Percentiles rank a stretch among this genome's conserved stretches.
Evolutionary conservation across 257 asterid genomes (phyloP).

Genomic region (Datura wrightii): DNA sequence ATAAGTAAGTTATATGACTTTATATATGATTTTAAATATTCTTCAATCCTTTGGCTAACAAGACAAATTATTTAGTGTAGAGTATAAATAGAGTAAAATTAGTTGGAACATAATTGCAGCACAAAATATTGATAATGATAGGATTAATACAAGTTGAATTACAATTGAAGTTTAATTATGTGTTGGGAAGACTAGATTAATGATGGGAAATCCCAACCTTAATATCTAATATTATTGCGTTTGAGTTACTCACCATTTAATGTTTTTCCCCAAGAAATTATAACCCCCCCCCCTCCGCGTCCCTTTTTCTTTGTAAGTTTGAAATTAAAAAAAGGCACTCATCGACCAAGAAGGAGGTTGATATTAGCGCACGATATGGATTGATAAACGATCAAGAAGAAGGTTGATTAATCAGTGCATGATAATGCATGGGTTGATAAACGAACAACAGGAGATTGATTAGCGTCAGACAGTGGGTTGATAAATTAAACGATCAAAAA

Average conservation of each 20-base stretch:
- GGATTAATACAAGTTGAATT: not conserved
- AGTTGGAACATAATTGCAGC: not conserved
- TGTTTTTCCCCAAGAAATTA: not conserved
- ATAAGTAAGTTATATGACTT: not conserved
- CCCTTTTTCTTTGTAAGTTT: not conserved
- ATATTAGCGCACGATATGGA: not conserved
- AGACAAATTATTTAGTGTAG: not conserved
- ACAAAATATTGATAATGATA: not conserved
- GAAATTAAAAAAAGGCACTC: not conserved
- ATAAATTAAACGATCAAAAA: too few species aligned
- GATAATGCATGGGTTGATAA: too few species aligned
- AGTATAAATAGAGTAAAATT: not conserved
- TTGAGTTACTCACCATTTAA: not conserved
- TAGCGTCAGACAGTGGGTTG: too few species aligned
- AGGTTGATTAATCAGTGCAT: too few species aligned
- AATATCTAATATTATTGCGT: not conserved
- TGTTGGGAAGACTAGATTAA: not conserved
- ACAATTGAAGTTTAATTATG: not conserved
- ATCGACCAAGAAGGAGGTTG: not conserved
- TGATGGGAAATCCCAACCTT: constrained; percentile 25
- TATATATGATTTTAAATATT: not conserved
- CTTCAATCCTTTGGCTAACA: not conserved
- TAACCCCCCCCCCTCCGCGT: not conserved
- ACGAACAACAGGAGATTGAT: too few species aligned
- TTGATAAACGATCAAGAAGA: not conserved